A percentile compares a stretch with the other conserved stretches of the same genome.
Conservation (phyloP, 2,329 filamentous ascomycete genomes). For the Fusarium aywerte region DNA sequence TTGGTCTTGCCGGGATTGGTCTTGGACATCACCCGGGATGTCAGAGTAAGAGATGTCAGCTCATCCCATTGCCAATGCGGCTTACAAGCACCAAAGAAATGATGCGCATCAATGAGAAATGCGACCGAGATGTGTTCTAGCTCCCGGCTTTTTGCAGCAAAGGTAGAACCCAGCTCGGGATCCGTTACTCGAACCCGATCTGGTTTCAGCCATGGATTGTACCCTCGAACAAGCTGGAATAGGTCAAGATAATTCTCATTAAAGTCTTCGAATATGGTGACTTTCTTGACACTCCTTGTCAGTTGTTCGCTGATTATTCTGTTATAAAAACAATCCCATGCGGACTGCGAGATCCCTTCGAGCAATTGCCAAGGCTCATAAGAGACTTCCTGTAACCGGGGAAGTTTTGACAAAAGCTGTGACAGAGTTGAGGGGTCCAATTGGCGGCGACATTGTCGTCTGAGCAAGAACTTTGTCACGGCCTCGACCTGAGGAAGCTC, state of each 20-base stretch:
- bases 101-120: conserved; percentile 1
- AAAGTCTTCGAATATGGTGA: conserved; percentile 31
- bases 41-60: not conserved
- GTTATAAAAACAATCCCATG: not conserved
- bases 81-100: conserved; percentile 8
- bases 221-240: not conserved
- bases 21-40: not conserved
- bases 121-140: conserved; percentile 13
- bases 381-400: conserved; percentile 6
- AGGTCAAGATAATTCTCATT: conserved; percentile 24
- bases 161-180: not conserved
- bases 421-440: not conserved
- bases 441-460: conserved; percentile 26
- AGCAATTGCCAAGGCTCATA: conserved; percentile 27
- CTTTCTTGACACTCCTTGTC: conserved; percentile 37
- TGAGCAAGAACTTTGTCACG: conserved; percentile 23
- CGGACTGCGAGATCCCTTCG: not conserved
- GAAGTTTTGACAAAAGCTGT: conserved; percentile 16
- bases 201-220: not conserved
- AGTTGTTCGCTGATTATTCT: not conserved
- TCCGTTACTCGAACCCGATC: conserved; percentile 1
- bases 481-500: conserved; percentile 7
- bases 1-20: not conserved
- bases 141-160: not conserved
- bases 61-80: conserved; percentile 3